phyloP scores from a whole-genome alignment of 257 asterid species.

The Datura wrightii region DNA sequence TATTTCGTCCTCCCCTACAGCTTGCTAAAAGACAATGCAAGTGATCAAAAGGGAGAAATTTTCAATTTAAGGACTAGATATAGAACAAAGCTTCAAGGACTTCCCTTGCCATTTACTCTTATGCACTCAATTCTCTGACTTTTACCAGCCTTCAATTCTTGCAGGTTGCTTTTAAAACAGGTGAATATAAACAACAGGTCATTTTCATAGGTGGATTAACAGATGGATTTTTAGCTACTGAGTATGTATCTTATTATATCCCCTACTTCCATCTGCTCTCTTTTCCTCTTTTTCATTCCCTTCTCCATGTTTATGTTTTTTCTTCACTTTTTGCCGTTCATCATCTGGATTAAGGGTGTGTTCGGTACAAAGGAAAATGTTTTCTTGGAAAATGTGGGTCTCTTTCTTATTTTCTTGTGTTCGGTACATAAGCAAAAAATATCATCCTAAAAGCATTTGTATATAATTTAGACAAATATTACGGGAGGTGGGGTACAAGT shows the following conservation, averaged over 20 bases:
- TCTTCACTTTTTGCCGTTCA: background rate
- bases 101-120: constrained; percentile 8
- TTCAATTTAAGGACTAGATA: constrained; percentile 16
- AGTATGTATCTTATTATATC: constrained; percentile 56
- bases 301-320: constrained; percentile 19
- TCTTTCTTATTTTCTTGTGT: too few relatives aligned
- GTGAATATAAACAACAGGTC: constrained; percentile 87
- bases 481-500: too few relatives aligned
- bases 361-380: too few relatives aligned
- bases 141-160: constrained; percentile 28
- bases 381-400: too few relatives aligned
- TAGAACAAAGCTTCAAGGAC: background rate
- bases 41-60: background rate
- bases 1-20: background rate
- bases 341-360: background rate
- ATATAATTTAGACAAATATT: too few relatives aligned
- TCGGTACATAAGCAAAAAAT: too few relatives aligned
- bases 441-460: too few relatives aligned
- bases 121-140: constrained; percentile 16
- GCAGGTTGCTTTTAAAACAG: constrained; percentile 96
- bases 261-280: background rate
- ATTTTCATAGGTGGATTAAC: constrained; percentile 93
- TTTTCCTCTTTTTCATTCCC: background rate
- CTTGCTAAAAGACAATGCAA: constrained; percentile 13
- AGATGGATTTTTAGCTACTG: constrained; percentile 93